Base-by-base conservation (phyloP, 208 protist genomes). In the Porcisia deanei region DNA sequence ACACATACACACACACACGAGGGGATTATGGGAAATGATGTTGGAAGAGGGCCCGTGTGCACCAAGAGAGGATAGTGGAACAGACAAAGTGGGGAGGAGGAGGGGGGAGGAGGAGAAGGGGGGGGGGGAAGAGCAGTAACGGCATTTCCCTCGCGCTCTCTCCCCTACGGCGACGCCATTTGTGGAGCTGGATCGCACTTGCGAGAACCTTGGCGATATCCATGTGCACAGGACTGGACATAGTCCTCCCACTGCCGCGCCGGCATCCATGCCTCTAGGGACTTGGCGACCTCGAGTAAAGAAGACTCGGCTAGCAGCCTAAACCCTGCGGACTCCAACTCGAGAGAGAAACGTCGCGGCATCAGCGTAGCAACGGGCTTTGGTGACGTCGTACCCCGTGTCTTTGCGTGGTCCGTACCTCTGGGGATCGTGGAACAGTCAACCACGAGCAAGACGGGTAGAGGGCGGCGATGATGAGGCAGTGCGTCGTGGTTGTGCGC, bases 401-500 rank as follows among this genome's bases (percentile, higher is more conserved):
- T 34, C 68, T 37, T 22, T 22, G 53, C 34, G 18, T 9, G 25
- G 52, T 18, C 70, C 14, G 30, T 16, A 41, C 30, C 63, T 30
- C 30, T 10, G 39, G 9, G 20, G n/a, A n/a, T 37, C 6, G 76
- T 86, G 16, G 93, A 97, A 12, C 76, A 82, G 70, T 97, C 93
- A 20, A 93, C 76, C 61, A 97, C 85, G 4, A 95, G 61, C 25
- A 91, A 70, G 18, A 95, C 74, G 0, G 85, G 75, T 37, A 94
- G 75, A 1, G 67, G 75, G 25, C 93, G 82, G 60, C 84, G 63
- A 37, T 84, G 64, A 67, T 97, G 93, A 16, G 88, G 87, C 54
- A 96, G 25, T 2, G 79, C 83, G 83, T 97, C 93, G 47, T 83
- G 67, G 84, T 71, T 86, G 79, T 97, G 93, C 34, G 91, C 91